phyloP scores from a whole-genome alignment of 2,329 filamentous ascomycete species.

The Pseudogymnoascus sp. region DNA sequence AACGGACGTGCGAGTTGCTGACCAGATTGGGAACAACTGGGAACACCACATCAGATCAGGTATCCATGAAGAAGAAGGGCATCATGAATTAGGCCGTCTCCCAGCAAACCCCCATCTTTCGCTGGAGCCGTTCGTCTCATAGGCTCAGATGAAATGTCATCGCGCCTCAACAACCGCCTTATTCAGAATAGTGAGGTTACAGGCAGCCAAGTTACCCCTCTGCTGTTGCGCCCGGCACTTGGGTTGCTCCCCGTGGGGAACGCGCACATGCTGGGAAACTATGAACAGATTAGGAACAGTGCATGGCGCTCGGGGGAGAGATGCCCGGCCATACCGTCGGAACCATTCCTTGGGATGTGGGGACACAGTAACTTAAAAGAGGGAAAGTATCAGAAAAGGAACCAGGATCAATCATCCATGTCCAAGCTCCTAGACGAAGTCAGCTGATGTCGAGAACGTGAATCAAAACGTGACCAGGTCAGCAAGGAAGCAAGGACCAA shows the following conservation, averaged over 20 bases:
- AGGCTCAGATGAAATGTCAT: background rate
- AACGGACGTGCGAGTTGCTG: background rate
- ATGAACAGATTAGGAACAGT: background rate
- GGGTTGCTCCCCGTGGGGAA: background rate
- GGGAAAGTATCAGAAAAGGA: background rate
- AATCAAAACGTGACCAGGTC: background rate
- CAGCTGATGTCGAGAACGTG: background rate
- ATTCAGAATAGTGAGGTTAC: background rate
- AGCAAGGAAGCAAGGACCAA: background rate
- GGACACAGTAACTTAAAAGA: background rate
- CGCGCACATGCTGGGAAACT: background rate
- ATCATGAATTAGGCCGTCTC: background rate
- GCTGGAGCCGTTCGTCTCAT: background rate
- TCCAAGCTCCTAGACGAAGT: background rate
- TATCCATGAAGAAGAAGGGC: background rate
- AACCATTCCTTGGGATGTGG: background rate
- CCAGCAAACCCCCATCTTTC: background rate
- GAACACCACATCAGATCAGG: background rate
- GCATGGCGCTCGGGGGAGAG: background rate
- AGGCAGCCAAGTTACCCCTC: background rate
- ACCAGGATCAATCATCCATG: background rate
- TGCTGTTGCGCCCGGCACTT: background rate
- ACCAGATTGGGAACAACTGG: background rate
- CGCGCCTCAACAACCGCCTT: background rate
- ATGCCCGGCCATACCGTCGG: background rate